Conservation (phyloP, 371 early-diverging fungal species). For the Mucor indicus region DNA sequence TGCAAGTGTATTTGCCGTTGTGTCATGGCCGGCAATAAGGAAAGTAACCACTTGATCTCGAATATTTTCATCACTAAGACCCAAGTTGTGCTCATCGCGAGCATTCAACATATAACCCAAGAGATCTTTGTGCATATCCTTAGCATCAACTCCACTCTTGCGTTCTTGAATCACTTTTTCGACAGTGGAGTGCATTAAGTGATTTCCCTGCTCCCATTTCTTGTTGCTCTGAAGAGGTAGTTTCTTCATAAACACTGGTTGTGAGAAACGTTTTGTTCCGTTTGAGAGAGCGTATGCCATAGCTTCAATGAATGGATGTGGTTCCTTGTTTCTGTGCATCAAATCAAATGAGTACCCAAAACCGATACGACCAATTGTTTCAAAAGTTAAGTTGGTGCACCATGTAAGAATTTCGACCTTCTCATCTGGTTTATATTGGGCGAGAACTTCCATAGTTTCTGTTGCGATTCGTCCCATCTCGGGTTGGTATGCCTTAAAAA, state of each 20-base stretch:
- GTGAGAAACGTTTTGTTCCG: constrained; percentile 14
- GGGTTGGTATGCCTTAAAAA: constrained; percentile 26
- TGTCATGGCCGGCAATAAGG: constrained; percentile 55
- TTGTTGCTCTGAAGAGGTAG: constrained; percentile 38
- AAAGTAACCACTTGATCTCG: constrained; percentile 58
- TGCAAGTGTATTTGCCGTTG: constrained; percentile 43
- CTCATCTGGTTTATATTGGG: constrained; percentile 29
- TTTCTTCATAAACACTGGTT: constrained; percentile 35
- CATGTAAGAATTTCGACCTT: constrained; percentile 40
- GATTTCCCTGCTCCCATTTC: constrained; percentile 17
- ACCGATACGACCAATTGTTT: constrained; percentile 49
- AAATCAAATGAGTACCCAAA: constrained; percentile 55
- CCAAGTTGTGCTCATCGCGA: constrained; percentile 31
- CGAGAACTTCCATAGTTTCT: constrained; percentile 30
- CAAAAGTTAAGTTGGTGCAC: constrained; percentile 53
- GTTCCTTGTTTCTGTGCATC: constrained; percentile 32
- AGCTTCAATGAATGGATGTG: constrained; percentile 47
- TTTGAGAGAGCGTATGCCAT: constrained; percentile 35
- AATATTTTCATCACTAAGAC: constrained; percentile 47
- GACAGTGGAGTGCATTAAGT: constrained; percentile 41
- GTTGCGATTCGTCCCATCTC: constrained; percentile 38
- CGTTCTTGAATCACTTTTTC: constrained; percentile 35
- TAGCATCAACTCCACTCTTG: constrained; percentile 26
- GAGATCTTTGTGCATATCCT: constrained; percentile 30
- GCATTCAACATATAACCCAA: constrained; percentile 58